These are phyloP conservation scores for Parafenestella ontariensis DNA, from an alignment of 2,329 filamentous ascomycete species.

Conservation along the genomic window DNA sequence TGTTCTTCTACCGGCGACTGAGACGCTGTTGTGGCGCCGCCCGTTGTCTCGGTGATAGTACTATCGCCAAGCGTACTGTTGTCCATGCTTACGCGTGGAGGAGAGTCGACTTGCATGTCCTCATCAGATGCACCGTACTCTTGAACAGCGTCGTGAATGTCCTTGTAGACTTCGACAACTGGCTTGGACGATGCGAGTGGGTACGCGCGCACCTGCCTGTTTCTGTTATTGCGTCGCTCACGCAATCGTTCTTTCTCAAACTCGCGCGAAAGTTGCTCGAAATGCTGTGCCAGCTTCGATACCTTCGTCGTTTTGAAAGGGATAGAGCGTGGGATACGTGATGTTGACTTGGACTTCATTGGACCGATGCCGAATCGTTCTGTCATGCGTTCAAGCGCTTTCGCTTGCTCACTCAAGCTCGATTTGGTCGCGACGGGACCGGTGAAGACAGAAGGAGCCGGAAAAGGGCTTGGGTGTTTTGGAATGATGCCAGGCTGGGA, in stretches of 20 bases:
- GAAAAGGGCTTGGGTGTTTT: slow-evolving; percentile 30
- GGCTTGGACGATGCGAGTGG: slow-evolving; percentile 93
- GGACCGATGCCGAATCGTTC: slow-evolving; percentile 73
- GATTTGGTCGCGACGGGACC: slow-evolving; percentile 32
- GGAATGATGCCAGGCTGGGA: slow-evolving; percentile 45
- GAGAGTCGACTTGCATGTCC: slow-evolving; percentile 54
- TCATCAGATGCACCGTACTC: slow-evolving; percentile 75
- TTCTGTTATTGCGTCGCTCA: slow-evolving; percentile 81
- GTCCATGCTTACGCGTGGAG: slow-evolving; percentile 42
- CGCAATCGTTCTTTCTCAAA: slow-evolving; percentile 93
- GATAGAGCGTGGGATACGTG: slow-evolving; percentile 83
- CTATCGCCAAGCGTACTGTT: slow-evolving; percentile 48
- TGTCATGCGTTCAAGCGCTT: slow-evolving; percentile 71
- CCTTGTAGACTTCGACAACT: slow-evolving; percentile 93
- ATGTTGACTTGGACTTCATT: slow-evolving; percentile 69
- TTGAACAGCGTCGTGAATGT: slow-evolving; percentile 90
- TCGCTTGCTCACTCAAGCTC: slow-evolving; percentile 46
- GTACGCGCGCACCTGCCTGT: slow-evolving; percentile 78
- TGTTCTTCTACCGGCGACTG: slow-evolving; percentile 46
- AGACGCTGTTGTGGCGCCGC: slow-evolving; percentile 36
- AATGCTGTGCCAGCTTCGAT: slow-evolving; percentile 90
- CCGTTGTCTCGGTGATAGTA: slow-evolving; percentile 42
- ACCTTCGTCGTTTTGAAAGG: slow-evolving; percentile 77
- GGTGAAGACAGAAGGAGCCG: slow-evolving; percentile 22
- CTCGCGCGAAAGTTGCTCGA: slow-evolving; percentile 94